Conservation (phyloP, 2,329 filamentous ascomycete species). For the Stagonosporopsis vannaccii region DNA sequence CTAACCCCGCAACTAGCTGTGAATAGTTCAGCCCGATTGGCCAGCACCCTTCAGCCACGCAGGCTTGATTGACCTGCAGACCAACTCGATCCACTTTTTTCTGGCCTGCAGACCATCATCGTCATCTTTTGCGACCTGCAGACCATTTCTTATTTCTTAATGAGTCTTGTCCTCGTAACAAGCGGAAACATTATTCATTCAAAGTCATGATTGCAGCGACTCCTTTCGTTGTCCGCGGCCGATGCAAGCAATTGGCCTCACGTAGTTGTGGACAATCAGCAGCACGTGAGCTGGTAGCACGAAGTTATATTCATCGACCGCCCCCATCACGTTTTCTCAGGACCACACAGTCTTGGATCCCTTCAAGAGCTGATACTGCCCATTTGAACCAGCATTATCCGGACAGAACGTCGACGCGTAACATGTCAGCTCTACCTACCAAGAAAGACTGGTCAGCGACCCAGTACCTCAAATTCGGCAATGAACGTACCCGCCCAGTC, state of each 20-base stretch:
- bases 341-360: too few relatives aligned
- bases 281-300: conserved; percentile 2
- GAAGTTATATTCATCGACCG: neutral
- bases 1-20: neutral
- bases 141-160: neutral
- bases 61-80: conserved; percentile 12
- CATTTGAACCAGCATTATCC: neutral
- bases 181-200: neutral
- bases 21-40: neutral
- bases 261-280: neutral
- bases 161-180: neutral
- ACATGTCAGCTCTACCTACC: conserved; percentile 6
- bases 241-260: neutral
- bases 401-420: conserved; percentile 3
- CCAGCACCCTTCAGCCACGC: neutral
- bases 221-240: conserved; percentile 6
- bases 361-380: neutral
- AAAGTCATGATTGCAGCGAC: neutral
- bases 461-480: conserved; percentile 64
- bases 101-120: conserved; percentile 9
- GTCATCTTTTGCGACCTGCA: conserved; percentile 6
- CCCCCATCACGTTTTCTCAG: neutral
- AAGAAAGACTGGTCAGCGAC: conserved; percentile 61
- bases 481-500: conserved; percentile 61
- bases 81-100: conserved; percentile 2